Conservation (phyloP, 768 basidiomycete species). For the Tricholoma bakamatsutake region DNA sequence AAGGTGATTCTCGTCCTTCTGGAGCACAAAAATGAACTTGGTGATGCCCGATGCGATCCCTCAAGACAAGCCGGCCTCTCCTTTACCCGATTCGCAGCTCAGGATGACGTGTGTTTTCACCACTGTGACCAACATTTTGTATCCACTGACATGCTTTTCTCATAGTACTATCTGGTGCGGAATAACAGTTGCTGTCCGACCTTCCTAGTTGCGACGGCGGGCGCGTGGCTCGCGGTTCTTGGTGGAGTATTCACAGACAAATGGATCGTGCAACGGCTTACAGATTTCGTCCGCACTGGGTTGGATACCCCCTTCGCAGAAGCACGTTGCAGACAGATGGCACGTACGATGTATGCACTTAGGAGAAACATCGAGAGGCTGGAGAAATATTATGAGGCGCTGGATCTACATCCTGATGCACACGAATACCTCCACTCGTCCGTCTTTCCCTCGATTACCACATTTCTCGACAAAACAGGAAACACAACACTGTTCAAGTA, state of each 20-base stretch:
- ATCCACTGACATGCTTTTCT: background rate
- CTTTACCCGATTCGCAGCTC: conserved; percentile 12
- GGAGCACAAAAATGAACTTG: conserved; percentile 22
- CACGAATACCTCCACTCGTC: background rate
- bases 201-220: conserved; percentile 23
- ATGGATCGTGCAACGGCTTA: conserved; percentile 28
- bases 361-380: conserved; percentile 7
- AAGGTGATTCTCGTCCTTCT: conserved; percentile 6
- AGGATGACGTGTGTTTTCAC: conserved; percentile 7
- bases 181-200: conserved; percentile 22
- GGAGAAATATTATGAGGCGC: background rate
- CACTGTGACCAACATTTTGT: background rate
- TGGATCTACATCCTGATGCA: conserved; percentile 1
- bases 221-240: conserved; percentile 25
- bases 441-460: background rate
- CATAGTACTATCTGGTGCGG: conserved; percentile 2
- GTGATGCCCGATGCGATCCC: conserved; percentile 24
- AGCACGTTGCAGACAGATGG: conserved; percentile 7
- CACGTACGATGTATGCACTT: conserved; percentile 16
- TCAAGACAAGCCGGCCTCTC: conserved; percentile 23
- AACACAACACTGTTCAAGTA: background rate
- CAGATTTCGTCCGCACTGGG: conserved; percentile 25
- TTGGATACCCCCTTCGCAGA: conserved; percentile 8
- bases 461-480: conserved; percentile 1
- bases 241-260: conserved; percentile 23